Base-by-base conservation (phyloP, 768 basidiomycete species). In the Leccinum arenicola region DNA sequence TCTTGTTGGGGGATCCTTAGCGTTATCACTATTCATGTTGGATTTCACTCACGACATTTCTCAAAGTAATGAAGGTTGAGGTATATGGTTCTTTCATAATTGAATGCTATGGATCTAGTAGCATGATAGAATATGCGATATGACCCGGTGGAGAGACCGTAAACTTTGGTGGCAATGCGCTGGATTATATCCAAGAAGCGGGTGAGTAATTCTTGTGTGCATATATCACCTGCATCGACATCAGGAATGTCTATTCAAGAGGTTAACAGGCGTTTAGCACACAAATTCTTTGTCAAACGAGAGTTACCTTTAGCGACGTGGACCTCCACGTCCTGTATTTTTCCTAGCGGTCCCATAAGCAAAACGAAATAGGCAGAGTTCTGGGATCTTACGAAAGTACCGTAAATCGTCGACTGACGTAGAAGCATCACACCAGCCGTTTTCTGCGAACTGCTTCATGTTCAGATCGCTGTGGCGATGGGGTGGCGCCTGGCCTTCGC, bases 101-200 rank as follows among this genome's bases (percentile, higher is more conserved):
- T 98, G 80, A 98, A 98, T 1, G 94, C 96, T 56, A 97, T 95
- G 17, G 89, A 74, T 2, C 85, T 93, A 5, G 78, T 66, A 27
- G 17, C 7, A 65, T 98, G 93, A 70, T 86, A 88, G 73, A 97
- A 98, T 11, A 98, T 82, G 65, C 93, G 91, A 51, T 95, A 67
- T 33, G 86, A 87, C 0, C 79, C 71, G 19, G 84, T 70, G 1
- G 90, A 85, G 35, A 97, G 80, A 61, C 80, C 78, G 71, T 91
- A 97, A 4, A 94, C 75, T 19, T 76, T 67, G 2, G 83, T 66
- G 2, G 83, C 79, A 23, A 97, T 76, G 0, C 84, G 83, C 1
- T 73, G 40, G 10, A 43, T 43, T 6, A 43, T 43, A 12, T 35
- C 12, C 33, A 35, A 35, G 33, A 96, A 94, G 31, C 89, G 82